These are phyloP conservation scores for Pyrenophora seminiperda DNA, from an alignment of 2,329 filamentous ascomycete species.

Conservation along the genomic window DNA sequence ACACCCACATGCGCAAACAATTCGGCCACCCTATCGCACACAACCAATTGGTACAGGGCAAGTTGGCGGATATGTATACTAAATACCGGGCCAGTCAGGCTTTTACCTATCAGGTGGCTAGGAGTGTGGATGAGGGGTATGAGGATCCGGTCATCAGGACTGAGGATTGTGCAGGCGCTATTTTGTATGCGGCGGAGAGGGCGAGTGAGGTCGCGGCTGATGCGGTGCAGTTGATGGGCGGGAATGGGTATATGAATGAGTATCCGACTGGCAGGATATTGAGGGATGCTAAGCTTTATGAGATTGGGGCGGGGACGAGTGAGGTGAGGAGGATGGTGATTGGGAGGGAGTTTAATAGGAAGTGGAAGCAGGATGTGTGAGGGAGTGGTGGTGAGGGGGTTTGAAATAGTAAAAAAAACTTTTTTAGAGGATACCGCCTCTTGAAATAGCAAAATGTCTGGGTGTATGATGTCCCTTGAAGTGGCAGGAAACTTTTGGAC, in stretches of 20 bases:
- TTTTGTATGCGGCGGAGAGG: slow-evolving; percentile 88
- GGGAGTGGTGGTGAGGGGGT: no score
- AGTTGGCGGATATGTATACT: slow-evolving; percentile 96
- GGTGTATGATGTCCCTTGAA: no score
- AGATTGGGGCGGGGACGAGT: slow-evolving; percentile 95
- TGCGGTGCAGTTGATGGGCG: slow-evolving; percentile 89
- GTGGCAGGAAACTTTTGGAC: no score
- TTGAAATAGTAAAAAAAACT: not conserved
- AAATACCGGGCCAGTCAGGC: slow-evolving; percentile 82
- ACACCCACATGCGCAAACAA: slow-evolving; percentile 85
- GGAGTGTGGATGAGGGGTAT: slow-evolving; percentile 66
- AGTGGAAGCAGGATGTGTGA: slow-evolving; percentile 58
- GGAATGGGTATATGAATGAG: slow-evolving; percentile 96
- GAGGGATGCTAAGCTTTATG: slow-evolving; percentile 81
- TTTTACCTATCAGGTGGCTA: slow-evolving; percentile 86
- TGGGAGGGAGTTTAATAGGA: slow-evolving; percentile 86
- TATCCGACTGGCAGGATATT: slow-evolving; percentile 86
- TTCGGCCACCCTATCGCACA: slow-evolving; percentile 86
- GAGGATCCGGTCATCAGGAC: slow-evolving; percentile 69
- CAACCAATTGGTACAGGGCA: slow-evolving; percentile 91
- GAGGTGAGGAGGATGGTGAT: slow-evolving; percentile 95
- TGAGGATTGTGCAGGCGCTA: slow-evolving; percentile 92
- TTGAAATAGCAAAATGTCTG: no score
- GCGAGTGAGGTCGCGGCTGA: slow-evolving; percentile 87
- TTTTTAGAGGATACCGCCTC: no score